A percentile compares a stretch with the other conserved stretches of the same genome.
phyloP scores from a whole-genome alignment of 805 yeast species.

The Sugiyamaella chiloensis region DNA sequence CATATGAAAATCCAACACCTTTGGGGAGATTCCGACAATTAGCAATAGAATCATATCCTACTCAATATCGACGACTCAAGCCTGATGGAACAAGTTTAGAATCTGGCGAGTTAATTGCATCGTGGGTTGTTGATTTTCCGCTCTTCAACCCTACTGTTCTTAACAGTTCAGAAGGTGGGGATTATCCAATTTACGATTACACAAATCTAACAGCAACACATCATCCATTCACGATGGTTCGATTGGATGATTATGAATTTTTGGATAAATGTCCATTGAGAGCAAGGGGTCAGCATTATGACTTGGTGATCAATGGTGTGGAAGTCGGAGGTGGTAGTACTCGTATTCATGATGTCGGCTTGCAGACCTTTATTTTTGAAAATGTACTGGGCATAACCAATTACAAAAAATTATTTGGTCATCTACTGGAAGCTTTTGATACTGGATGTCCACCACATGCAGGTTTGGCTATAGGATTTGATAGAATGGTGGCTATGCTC shows the following conservation, averaged over 20 bases:
- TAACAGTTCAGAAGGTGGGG: constrained; percentile 25
- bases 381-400: constrained; percentile 57
- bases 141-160: constrained; percentile 64
- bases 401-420: constrained; percentile 73
- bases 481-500: constrained; percentile 87
- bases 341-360: constrained; percentile 81
- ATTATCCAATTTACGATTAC: constrained; percentile 61
- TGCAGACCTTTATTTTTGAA: constrained; percentile 72
- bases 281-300: constrained; percentile 89
- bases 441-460: constrained; percentile 99
- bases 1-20: constrained; percentile 95
- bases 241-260: constrained; percentile 59
- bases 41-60: constrained; percentile 55
- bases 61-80: constrained; percentile 44
- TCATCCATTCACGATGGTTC: constrained; percentile 96
- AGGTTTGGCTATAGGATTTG: constrained; percentile 94
- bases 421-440: constrained; percentile 71
- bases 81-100: constrained; percentile 12
- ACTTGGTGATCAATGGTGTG: constrained; percentile 87
- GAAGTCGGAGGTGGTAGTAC: constrained; percentile 98
- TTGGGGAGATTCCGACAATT: constrained; percentile 81
- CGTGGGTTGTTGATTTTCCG: constrained; percentile 92
- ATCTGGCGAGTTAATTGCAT: constrained; percentile 29
- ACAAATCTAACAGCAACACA: constrained; percentile 66
- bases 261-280: constrained; percentile 54